These are phyloP conservation scores for Rhodofomes roseus DNA, from an alignment of 1,284 basidiomycete genomes.

Conservation along the genomic window DNA sequence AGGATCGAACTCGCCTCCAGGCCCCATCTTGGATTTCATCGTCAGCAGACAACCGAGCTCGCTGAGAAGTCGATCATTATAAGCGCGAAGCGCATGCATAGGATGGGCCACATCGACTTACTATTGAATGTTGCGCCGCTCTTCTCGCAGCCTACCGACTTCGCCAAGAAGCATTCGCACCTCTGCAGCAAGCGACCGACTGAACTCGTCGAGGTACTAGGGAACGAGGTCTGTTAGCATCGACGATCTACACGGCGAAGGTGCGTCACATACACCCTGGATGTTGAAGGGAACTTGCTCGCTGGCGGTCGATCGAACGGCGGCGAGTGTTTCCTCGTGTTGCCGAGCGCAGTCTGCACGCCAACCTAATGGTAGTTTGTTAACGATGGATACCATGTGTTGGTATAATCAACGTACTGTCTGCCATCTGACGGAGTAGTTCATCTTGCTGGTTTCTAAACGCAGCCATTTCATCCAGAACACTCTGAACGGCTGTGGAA, in stretches of 20 bases:
- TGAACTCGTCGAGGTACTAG: constrained; percentile 77
- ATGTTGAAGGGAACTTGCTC: constrained; percentile 76
- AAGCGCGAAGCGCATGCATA: not conserved
- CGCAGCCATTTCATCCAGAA: constrained; percentile 8
- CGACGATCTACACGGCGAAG: not conserved
- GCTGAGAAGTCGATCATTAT: constrained; percentile 31
- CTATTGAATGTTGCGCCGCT: constrained; percentile 68
- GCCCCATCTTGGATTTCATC: constrained; percentile 66
- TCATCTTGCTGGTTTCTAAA: constrained; percentile 9
- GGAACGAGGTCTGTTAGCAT: not conserved
- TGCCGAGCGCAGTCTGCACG: constrained; percentile 57
- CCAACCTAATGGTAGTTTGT: constrained; percentile 41
- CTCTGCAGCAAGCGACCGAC: constrained; percentile 73
- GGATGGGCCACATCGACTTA: constrained; percentile 38
- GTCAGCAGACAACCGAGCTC: constrained; percentile 66
- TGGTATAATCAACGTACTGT: constrained; percentile 11
- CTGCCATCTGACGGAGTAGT: constrained; percentile 18
- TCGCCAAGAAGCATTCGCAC: constrained; percentile 73
- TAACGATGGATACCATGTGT: not conserved
- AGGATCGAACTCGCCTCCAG: constrained; percentile 72
- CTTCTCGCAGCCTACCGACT: constrained; percentile 73
- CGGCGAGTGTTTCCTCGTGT: constrained; percentile 58
- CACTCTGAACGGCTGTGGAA: constrained; percentile 13
- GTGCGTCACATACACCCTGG: constrained; percentile 50
- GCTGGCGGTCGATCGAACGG: constrained; percentile 59